These are phyloP conservation scores for Globisporangium echinulatum DNA, from an alignment of 352 stramenopile genomes.

Conservation along the genomic window DNA sequence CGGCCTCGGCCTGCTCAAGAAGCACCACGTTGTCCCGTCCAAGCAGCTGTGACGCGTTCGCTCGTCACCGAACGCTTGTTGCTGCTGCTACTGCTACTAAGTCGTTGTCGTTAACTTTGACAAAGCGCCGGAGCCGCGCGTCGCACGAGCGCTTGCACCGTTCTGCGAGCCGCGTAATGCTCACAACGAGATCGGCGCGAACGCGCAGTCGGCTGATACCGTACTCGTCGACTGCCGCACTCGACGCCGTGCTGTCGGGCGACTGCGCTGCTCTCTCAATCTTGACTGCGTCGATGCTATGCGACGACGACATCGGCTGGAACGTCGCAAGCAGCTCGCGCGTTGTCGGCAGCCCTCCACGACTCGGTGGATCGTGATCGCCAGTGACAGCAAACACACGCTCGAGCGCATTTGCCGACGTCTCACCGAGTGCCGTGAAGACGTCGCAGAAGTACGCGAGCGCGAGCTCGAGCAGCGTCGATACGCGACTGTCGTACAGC, in stretches of 20 bases:
- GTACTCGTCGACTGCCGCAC: slow-evolving; percentile 30
- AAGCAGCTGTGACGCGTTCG: slow-evolving; percentile 20
- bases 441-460: slow-evolving; percentile 32
- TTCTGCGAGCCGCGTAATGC: slow-evolving; percentile 39
- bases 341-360: not conserved
- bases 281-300: slow-evolving; percentile 9
- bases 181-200: slow-evolving; percentile 39
- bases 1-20: slow-evolving; percentile 72
- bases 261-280: not conserved
- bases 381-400: slow-evolving; percentile 3
- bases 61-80: not conserved
- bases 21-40: slow-evolving; percentile 47
- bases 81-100: not conserved
- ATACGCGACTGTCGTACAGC: not conserved
- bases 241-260: too few species aligned
- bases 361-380: not conserved
- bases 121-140: slow-evolving; percentile 11
- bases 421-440: slow-evolving; percentile 19
- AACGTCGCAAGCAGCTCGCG: slow-evolving; percentile 12
- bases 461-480: slow-evolving; percentile 13
- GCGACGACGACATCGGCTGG: not conserved
- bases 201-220: slow-evolving; percentile 37
- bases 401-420: slow-evolving; percentile 2
- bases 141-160: slow-evolving; percentile 29
- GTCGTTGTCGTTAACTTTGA: not conserved